Conservation (phyloP, 192 early-diverging fungal species). For the Backusella sp. region DNA sequence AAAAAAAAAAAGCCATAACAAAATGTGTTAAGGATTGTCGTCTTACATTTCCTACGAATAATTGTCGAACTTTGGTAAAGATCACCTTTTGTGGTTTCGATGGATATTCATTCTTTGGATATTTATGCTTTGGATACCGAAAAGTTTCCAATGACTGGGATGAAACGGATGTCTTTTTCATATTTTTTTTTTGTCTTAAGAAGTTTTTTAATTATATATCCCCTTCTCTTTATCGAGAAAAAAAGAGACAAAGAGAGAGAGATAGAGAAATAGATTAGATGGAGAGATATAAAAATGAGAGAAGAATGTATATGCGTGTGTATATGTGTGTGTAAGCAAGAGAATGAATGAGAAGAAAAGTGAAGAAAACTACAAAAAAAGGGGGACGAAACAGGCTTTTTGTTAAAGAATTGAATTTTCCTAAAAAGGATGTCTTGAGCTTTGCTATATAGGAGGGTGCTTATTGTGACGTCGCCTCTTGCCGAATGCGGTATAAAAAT, state of each 20-base stretch:
- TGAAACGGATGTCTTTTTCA: neutral
- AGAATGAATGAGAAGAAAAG: conserved; percentile 8
- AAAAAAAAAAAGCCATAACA: neutral
- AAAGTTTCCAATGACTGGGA: neutral
- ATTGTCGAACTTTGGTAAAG: conserved; percentile 37
- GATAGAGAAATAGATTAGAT: neutral
- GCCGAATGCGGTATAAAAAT: too few species aligned
- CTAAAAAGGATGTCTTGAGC: neutral
- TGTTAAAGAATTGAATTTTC: neutral
- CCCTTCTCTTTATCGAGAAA: neutral
- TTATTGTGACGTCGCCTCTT: neutral
- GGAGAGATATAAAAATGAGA: neutral
- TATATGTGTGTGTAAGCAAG: neutral
- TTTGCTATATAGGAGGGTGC: neutral
- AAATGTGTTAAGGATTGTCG: neutral
- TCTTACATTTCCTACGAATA: conserved; percentile 72
- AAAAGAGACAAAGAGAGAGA: neutral
- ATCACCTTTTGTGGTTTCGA: neutral
- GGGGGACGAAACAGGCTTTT: neutral
- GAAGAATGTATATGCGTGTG: neutral
- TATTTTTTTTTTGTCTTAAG: neutral
- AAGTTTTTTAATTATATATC: neutral
- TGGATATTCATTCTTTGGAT: neutral
- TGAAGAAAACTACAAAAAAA: neutral
- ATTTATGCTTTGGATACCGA: neutral